These are phyloP conservation scores for Grigorovia jiainica DNA, from an alignment of 805 yeast species.

Conservation along the genomic window DNA sequence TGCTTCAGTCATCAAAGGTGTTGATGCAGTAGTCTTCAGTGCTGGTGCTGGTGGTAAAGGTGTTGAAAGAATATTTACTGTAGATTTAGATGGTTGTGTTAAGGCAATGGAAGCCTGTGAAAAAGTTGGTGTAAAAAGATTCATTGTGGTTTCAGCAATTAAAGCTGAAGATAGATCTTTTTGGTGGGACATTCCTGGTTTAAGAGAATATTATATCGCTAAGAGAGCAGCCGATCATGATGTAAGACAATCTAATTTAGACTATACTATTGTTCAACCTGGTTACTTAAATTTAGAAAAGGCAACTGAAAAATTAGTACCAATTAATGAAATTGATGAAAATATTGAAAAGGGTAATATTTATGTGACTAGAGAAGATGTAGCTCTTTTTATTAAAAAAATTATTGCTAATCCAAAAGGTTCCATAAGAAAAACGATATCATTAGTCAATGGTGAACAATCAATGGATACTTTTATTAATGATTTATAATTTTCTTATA, in stretches of 20 bases:
- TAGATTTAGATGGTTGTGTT: slow-evolving; percentile 57
- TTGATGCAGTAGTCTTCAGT: slow-evolving; percentile 47
- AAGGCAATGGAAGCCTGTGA: slow-evolving; percentile 48
- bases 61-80: slow-evolving; percentile 34
- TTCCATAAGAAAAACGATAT: slow-evolving; percentile 36
- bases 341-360: slow-evolving; percentile 3
- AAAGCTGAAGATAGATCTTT: slow-evolving; percentile 42
- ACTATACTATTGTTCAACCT: slow-evolving; percentile 52
- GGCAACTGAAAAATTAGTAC: slow-evolving; percentile 35
- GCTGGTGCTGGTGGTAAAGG: slow-evolving; percentile 59
- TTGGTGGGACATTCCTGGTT: slow-evolving; percentile 31
- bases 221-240: slow-evolving; percentile 51
- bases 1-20: slow-evolving; percentile 33
- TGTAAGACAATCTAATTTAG: slow-evolving; percentile 33
- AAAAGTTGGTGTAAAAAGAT: slow-evolving; percentile 34
- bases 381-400: slow-evolving; percentile 38
- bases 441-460: slow-evolving; percentile 35
- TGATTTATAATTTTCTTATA: slow-evolving; percentile 4
- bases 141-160: slow-evolving; percentile 46
- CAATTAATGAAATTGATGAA: slow-evolving; percentile 10
- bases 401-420: slow-evolving; percentile 29
- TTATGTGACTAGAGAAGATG: slow-evolving; percentile 38
- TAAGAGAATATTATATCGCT: slow-evolving; percentile 46
- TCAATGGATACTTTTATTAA: slow-evolving; percentile 18
- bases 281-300: slow-evolving; percentile 25